Evolutionary conservation across 2,329 filamentous ascomycete genomes (phyloP).

Genomic region (Sporothrix variecibatus): DNA sequence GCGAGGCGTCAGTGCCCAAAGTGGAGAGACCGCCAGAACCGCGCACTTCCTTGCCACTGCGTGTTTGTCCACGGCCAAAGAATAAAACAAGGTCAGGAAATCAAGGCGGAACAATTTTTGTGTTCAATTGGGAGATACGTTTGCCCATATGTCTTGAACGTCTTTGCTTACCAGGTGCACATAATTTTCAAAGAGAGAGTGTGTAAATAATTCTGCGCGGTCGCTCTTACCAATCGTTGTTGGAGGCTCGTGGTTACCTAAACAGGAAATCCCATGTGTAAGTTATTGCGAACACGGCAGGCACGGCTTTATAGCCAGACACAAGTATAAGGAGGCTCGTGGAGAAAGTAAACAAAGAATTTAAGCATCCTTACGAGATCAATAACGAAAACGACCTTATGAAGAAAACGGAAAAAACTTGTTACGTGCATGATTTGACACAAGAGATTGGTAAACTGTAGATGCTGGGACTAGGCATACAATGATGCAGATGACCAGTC

Average conservation of each 20-base stretch:
- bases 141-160: neutral
- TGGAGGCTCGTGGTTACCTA: neutral
- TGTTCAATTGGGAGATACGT: neutral
- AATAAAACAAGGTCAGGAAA: neutral
- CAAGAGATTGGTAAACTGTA: neutral
- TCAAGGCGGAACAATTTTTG: neutral
- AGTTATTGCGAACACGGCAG: neutral
- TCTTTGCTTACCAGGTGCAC: neutral
- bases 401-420: neutral
- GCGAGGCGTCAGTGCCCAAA: slow-evolving; percentile 18
- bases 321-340: neutral
- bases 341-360: neutral
- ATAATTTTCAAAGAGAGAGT: neutral
- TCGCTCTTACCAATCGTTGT: neutral
- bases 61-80: neutral
- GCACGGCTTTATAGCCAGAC: neutral
- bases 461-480: neutral
- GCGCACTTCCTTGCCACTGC: neutral
- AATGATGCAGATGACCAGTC: neutral
- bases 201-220: neutral
- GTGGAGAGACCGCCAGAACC: slow-evolving; percentile 5
- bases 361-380: neutral
- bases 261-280: neutral
- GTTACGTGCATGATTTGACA: neutral
- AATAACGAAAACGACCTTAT: neutral